These are phyloP conservation scores for Priceomyces fermenticarens DNA, from an alignment of 805 yeast genomes.

Conservation along the genomic window DNA sequence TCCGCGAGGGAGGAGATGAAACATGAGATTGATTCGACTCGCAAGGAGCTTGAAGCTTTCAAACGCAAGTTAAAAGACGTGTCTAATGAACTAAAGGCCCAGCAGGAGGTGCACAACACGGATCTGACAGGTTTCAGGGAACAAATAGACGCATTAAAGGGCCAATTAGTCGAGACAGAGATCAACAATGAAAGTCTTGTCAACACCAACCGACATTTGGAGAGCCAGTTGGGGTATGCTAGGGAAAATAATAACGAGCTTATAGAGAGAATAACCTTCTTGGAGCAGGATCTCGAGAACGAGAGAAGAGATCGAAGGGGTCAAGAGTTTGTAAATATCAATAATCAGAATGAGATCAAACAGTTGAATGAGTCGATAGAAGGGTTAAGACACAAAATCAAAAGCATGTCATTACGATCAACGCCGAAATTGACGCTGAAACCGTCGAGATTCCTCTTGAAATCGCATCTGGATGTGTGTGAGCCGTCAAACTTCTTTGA, in stretches of 20 bases:
- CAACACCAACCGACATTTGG: conserved; percentile 33
- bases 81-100: conserved; percentile 17
- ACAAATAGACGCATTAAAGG: conserved; percentile 20
- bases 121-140: conserved; percentile 15
- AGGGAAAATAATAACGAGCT: conserved; percentile 41
- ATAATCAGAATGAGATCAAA: conserved; percentile 28
- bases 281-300: conserved; percentile 39
- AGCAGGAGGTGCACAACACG: conserved; percentile 11
- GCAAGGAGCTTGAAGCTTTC: conserved; percentile 15
- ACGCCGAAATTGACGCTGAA: too few relatives aligned
- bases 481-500: too few relatives aligned
- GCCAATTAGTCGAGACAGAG: conserved; percentile 36
- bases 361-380: conserved; percentile 12
- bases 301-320: conserved; percentile 22
- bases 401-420: too few relatives aligned
- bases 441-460: too few relatives aligned
- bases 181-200: conserved; percentile 42
- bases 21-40: conserved; percentile 14
- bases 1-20: conserved; percentile 16
- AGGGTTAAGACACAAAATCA: too few relatives aligned
- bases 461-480: too few relatives aligned
- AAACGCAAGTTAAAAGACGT: conserved; percentile 12
- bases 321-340: conserved; percentile 23
- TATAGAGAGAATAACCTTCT: conserved; percentile 38
- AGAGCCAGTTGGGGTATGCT: conserved; percentile 29